Base-by-base conservation (phyloP, 768 basidiomycete species). In the Holtermannia corniformis region DNA sequence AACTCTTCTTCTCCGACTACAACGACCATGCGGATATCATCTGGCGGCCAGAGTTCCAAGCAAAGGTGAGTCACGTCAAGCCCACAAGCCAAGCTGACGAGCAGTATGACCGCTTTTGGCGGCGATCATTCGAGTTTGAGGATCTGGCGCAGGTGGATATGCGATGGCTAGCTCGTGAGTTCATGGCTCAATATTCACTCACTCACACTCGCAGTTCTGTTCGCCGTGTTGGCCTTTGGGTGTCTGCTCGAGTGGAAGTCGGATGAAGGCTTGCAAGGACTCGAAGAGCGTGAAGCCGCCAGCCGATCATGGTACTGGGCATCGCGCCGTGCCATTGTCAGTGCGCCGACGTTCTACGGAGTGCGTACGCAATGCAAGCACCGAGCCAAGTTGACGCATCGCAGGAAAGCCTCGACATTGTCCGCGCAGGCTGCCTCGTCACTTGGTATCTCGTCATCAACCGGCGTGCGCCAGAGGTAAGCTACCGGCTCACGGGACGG, bases 191-290 rank as follows among this genome's bases (percentile, higher is more conserved):
- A n/a, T n/a, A 7, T 37, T 37, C 32, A 37, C 10, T 37, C 32
- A 37, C 32, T 37, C 32, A 37, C 32, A 7, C 16, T 7, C 16
- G 16, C 32, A 37, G 32, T 64, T 4, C 41, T 64, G 11, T 50
- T 64, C 40, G 57, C 60, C 24, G 44, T 62, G 11, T 23, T 64
- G 1, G 57, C 63, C 3, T 61, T 59, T 28, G 63, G 63, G 2
- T 51, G 55, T 3, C 26, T 64, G 21, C 50, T 64, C 14, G 63
- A 58, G 25, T n/a, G 32, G 32, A 37, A 37, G 32, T 16, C 7
- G 7, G 32, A 37, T 16, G 32, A 37, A 5, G 23, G 40, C 26
- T 25, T 46, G 28, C 37, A 50, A n/a, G 50, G 49, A 4, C 47
- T 54, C 16, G 49, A 49, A 26, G 55, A 57, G 21, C 23, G 58